Evolutionary conservation across 306 rosid genomes (phyloP).

Genomic region (Boehmeria nivea): DNA sequence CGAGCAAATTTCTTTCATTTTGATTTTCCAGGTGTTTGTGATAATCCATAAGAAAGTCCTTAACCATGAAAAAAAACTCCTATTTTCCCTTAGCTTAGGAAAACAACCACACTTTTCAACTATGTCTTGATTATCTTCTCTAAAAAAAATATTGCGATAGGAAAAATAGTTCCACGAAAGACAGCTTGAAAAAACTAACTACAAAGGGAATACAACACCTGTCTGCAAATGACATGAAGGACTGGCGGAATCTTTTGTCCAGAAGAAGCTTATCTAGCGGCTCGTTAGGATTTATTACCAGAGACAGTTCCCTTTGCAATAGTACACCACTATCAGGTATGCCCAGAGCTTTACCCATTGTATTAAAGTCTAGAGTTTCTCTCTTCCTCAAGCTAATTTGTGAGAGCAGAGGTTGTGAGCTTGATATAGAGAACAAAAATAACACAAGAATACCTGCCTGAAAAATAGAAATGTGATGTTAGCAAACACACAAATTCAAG

Average conservation of each 20-base stretch:
- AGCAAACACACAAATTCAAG: conserved; percentile 14
- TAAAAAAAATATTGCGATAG: too few species aligned
- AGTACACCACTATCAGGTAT: conserved; percentile 83
- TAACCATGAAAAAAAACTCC: too few species aligned
- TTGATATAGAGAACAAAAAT: conserved; percentile 83
- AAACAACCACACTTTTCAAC: too few species aligned
- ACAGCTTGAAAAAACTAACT: too few species aligned
- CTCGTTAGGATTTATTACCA: conserved; percentile 58
- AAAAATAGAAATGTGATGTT: conserved; percentile 28
- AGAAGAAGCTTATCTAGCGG: conserved; percentile 84
- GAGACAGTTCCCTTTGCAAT: conserved; percentile 43
- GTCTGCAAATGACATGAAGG: conserved; percentile 92
- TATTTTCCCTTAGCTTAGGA: too few species aligned
- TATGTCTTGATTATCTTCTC: too few species aligned
- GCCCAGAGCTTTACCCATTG: conserved; percentile 98
- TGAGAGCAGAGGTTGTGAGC: conserved; percentile 92
- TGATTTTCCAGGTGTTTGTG: background rate
- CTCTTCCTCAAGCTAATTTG: conserved; percentile 88
- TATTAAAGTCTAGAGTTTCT: conserved; percentile 53
- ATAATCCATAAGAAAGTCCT: too few species aligned
- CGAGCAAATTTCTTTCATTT: background rate
- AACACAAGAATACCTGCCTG: conserved; percentile 84
- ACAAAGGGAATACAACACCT: conserved; percentile 37
- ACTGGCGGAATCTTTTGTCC: conserved; percentile 74
- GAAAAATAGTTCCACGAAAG: too few species aligned